phyloP scores from a whole-genome alignment of 805 yeast genomes.

The Yamadazyma paraphyllophila region DNA sequence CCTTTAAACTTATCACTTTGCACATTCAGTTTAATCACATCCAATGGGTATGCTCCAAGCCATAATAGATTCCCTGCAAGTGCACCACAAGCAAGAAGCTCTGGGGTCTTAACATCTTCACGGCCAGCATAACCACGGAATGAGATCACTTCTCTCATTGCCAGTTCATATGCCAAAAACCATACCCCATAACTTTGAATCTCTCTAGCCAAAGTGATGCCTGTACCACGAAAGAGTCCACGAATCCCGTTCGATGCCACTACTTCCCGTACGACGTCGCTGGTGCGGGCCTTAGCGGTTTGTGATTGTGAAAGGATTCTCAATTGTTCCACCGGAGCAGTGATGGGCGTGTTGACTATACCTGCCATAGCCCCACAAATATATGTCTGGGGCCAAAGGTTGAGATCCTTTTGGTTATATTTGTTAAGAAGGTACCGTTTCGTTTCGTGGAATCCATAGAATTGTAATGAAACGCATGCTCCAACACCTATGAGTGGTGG shows the following conservation, averaged over 20 bases:
- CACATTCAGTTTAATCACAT: conserved; percentile 49
- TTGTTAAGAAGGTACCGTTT: conserved; percentile 52
- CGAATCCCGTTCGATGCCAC: conserved; percentile 40
- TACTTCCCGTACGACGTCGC: conserved; percentile 37
- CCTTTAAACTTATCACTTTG: conserved; percentile 54
- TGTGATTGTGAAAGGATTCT: conserved; percentile 57
- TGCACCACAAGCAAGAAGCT: conserved; percentile 58
- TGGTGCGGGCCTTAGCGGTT: conserved; percentile 4
- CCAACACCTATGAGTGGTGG: conserved; percentile 49
- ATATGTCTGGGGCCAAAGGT: conserved; percentile 56
- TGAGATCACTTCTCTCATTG: conserved; percentile 42
- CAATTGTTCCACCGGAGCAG: conserved; percentile 66
- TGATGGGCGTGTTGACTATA: conserved; percentile 58
- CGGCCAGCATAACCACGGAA: conserved; percentile 38
- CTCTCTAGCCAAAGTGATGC: conserved; percentile 56
- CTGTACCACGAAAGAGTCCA: conserved; percentile 56
- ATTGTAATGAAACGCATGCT: conserved; percentile 66
- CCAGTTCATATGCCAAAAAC: conserved; percentile 63
- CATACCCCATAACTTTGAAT: conserved; percentile 75
- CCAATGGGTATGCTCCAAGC: conserved; percentile 55
- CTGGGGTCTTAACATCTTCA: conserved; percentile 51
- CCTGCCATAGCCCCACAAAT: conserved; percentile 67
- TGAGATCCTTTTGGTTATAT: conserved; percentile 30
- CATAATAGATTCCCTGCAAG: conserved; percentile 67
- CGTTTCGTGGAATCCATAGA: conserved; percentile 70